Conservation (phyloP, 768 basidiomycete species). For the Lactarius psammicola region DNA sequence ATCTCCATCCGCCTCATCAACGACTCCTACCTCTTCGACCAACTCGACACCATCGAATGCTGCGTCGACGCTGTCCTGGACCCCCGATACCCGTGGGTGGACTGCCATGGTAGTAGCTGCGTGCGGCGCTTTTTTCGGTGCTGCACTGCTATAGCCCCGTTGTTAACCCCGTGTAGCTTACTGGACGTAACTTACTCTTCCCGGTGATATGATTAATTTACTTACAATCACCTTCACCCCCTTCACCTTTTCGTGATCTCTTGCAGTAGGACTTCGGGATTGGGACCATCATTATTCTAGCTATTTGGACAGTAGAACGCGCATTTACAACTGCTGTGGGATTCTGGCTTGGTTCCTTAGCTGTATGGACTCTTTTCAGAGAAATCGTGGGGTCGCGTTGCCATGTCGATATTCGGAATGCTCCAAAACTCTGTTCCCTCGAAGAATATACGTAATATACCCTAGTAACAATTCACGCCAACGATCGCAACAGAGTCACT, state of each 20-base stretch:
- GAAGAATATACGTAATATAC: constrained; percentile 8
- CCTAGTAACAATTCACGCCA: constrained; percentile 1
- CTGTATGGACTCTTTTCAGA: constrained; percentile 8
- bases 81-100: constrained; percentile 10
- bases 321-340: not conserved
- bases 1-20: not conserved
- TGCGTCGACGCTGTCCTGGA: not conserved
- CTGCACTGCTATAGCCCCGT: constrained; percentile 9
- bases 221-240: not conserved
- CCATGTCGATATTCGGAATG: not conserved
- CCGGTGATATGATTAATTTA: not conserved
- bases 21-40: not conserved
- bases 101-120: constrained; percentile 7
- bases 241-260: too few species aligned
- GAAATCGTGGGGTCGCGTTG: not conserved
- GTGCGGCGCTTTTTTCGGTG: constrained; percentile 16
- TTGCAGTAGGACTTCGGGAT: not conserved
- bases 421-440: not conserved
- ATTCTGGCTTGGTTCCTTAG: not conserved
- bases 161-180: not conserved
- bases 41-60: constrained; percentile 6
- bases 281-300: not conserved
- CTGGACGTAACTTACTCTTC: not conserved
- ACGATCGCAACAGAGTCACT: not conserved
- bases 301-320: constrained; percentile 10